A percentile compares a stretch with the other conserved stretches of the same genome.
Conservation (phyloP, 805 yeast genomes). For the Dipodascus albidus region DNA sequence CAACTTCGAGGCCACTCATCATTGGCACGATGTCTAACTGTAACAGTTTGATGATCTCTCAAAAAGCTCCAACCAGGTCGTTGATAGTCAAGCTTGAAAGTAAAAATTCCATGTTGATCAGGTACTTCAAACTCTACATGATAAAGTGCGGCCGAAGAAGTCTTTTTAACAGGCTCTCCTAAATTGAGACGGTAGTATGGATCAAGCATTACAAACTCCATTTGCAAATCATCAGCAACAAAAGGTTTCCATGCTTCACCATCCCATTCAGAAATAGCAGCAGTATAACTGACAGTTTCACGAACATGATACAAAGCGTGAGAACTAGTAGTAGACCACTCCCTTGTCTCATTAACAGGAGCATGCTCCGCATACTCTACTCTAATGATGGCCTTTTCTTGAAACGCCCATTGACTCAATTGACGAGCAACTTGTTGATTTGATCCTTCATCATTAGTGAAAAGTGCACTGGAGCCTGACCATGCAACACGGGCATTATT, state of each 20-base stretch:
- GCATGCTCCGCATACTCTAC: conserved; percentile 42
- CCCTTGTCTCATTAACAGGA: conserved; percentile 20
- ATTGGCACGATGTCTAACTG: conserved; percentile 89
- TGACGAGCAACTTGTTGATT: conserved; percentile 34
- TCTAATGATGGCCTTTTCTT: conserved; percentile 51
- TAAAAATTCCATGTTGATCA: conserved; percentile 95
- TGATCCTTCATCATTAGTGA: conserved; percentile 29
- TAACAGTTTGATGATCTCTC: conserved; percentile 53
- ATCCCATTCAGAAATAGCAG: conserved; percentile 32
- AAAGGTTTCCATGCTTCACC: conserved; percentile 61
- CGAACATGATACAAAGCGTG: conserved; percentile 55
- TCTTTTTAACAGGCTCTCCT: conserved; percentile 28
- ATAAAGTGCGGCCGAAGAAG: conserved; percentile 33
- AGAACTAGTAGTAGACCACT: conserved; percentile 6
- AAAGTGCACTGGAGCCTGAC: conserved; percentile 59
- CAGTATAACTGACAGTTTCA: conserved; percentile 51
- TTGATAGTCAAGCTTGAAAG: conserved; percentile 67
- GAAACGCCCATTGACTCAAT: conserved; percentile 62
- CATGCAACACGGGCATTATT: conserved; percentile 70
- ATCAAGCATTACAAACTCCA: conserved; percentile 82
- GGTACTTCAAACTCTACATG: conserved; percentile 57
- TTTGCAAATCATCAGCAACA: conserved; percentile 48
- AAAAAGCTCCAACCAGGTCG: conserved; percentile 67
- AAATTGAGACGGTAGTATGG: conserved; percentile 83
- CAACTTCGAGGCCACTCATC: conserved; percentile 90